A percentile compares a stretch with the other conserved stretches of the same genome.
These are phyloP conservation scores for Phlyctochytrium arcticum DNA, from an alignment of 192 early-diverging fungal genomes.

Conservation along the genomic window DNA sequence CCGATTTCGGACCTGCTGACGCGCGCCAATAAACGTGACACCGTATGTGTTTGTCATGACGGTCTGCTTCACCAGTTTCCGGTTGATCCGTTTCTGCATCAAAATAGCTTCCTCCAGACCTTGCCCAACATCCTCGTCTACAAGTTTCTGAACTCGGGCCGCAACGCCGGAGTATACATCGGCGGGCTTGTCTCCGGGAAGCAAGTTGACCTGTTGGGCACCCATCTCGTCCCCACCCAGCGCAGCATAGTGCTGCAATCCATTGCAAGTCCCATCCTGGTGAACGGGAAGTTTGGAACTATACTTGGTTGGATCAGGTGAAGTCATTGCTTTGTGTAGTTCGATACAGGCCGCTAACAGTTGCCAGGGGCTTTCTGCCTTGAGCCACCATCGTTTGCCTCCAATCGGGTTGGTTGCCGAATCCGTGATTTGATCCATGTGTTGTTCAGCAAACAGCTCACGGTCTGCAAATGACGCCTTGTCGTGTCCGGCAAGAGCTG, in stretches of 20 bases:
- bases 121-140: conserved; percentile 63
- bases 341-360: conserved; percentile 88
- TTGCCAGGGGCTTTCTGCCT: conserved; percentile 91
- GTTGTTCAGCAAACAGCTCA: conserved; percentile 65
- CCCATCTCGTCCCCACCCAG: conserved; percentile 87
- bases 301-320: conserved; percentile 66
- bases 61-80: conserved; percentile 97
- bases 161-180: conserved; percentile 92
- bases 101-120: conserved; percentile 63
- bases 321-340: conserved; percentile 66
- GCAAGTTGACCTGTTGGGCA: conserved; percentile 84
- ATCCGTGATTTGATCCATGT: conserved; percentile 67
- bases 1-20: conserved; percentile 78
- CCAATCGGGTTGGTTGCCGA: conserved; percentile 23
- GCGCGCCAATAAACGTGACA: conserved; percentile 93
- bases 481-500: conserved; percentile 86
- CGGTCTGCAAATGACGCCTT: conserved; percentile 86
- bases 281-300: conserved; percentile 80
- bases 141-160: conserved; percentile 59
- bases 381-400: conserved; percentile 82
- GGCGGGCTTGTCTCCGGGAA: conserved; percentile 75
- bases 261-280: conserved; percentile 98
- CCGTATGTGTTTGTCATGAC: conserved; percentile 99
- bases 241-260: conserved; percentile 97
- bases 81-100: conserved; percentile 67